Conservation (phyloP, 345 rosid genomes). For the Aquilaria sinensis region DNA sequence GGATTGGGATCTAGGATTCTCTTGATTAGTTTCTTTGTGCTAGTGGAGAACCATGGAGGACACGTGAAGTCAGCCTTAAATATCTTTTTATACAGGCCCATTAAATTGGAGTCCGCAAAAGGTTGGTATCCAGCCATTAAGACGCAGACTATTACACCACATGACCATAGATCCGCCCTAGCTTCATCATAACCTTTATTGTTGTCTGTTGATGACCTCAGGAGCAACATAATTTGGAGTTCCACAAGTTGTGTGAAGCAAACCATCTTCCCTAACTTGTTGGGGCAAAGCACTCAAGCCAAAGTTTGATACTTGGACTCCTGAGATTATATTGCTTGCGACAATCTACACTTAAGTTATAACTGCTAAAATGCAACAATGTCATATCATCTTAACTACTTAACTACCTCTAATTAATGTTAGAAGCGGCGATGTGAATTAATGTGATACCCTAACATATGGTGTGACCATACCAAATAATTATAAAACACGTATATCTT, state of each 20-base stretch:
- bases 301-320: too few species aligned
- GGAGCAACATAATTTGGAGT: slow-evolving; percentile 66
- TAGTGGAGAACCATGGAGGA: slow-evolving; percentile 96
- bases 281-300: too few species aligned
- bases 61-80: slow-evolving; percentile 82
- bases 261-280: slow-evolving; percentile 83
- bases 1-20: slow-evolving; percentile 95
- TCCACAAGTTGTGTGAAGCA: slow-evolving; percentile 98
- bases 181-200: slow-evolving; percentile 97
- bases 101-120: slow-evolving; percentile 86
- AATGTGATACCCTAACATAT: too few species aligned
- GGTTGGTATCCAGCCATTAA: slow-evolving; percentile 98
- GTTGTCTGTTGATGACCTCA: slow-evolving; percentile 71
- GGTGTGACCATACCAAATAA: too few species aligned
- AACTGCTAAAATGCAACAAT: too few species aligned
- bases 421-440: too few species aligned
- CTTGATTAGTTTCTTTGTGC: slow-evolving; percentile 85
- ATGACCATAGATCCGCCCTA: slow-evolving; percentile 97
- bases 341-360: too few species aligned
- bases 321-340: too few species aligned
- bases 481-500: too few species aligned
- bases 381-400: too few species aligned
- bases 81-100: slow-evolving; percentile 84
- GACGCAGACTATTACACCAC: slow-evolving; percentile 90
- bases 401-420: too few species aligned